Evolutionary conservation across 2,329 filamentous ascomycete species (phyloP).

Genomic region (Cladophialophora exuberans): DNA sequence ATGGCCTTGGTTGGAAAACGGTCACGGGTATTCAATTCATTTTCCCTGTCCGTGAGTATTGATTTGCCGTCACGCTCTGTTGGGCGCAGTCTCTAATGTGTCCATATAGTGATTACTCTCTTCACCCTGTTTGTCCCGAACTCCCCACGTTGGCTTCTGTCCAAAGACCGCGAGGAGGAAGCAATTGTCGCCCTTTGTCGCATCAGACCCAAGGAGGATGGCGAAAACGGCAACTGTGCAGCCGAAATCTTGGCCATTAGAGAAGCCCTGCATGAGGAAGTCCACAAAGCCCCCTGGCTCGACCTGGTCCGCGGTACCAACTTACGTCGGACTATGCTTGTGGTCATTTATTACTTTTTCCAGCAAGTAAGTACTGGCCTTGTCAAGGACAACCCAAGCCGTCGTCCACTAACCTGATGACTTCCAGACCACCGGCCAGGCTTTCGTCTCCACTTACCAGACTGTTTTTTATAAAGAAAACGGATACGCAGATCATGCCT

Average conservation of each 20-base stretch:
- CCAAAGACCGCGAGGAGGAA: constrained; percentile 58
- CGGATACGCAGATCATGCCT: not conserved
- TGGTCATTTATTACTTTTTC: not conserved
- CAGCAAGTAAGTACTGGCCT: not conserved
- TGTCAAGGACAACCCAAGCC: not conserved
- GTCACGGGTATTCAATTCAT: constrained; percentile 57
- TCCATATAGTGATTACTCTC: constrained; percentile 46
- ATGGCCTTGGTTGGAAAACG: not conserved
- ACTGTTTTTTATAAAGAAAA: not conserved
- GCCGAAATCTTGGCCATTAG: not conserved
- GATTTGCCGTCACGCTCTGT: not conserved
- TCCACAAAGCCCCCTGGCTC: not conserved
- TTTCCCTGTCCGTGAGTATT: constrained; percentile 49
- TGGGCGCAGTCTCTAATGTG: not conserved
- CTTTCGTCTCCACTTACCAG: not conserved
- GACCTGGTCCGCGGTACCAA: constrained; percentile 1
- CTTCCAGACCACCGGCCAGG: not conserved
- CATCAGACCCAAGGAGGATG: not conserved
- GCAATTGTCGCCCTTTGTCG: constrained; percentile 49
- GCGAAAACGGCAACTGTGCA: not conserved
- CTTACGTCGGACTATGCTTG: not conserved
- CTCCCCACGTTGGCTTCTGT: constrained; percentile 61
- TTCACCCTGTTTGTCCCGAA: constrained; percentile 41
- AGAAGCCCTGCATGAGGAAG: not conserved
- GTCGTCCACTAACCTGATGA: not conserved